Base-by-base conservation (phyloP, 495 filamentous ascomycete genomes). In the Penicillium subrubescens region DNA sequence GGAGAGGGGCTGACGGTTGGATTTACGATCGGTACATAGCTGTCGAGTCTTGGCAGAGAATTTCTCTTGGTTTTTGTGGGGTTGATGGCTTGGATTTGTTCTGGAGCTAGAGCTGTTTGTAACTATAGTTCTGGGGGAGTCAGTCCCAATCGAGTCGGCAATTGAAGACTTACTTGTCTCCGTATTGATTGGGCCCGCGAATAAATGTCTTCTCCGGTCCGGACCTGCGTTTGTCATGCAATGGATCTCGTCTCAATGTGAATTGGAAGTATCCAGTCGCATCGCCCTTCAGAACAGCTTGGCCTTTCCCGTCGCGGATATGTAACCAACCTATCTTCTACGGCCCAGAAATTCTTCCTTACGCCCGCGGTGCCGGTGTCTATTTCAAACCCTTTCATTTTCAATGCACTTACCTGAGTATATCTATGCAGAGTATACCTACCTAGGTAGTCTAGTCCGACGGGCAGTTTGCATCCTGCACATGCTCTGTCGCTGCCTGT, bases 1-100 rank as follows among this genome's bases (percentile, higher is more conserved):
- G 34, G 54, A 35, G 56, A 46, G 17, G 54, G 46, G 56, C 56
- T 54, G 17, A 23, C 37, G 23, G 56, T 58, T 31, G 25, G 2
- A 2, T 44, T 58, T 58, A 37, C 21, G 23, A 58, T 58, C 14
- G 19, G 44, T 19, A 39, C 3, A 1, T 37, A 14, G 35, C 55
- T 57, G 55, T 5, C 12, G 25, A 31, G 37, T 31, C 56, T 31
- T 44, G 56, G 56, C 56, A 25, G 14, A 41, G 15, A 14, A 17
- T 3, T 41, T 14, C 15, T 41, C 15, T 41, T 14, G 3, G 37
- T 15, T 15, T 41, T 41, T 17, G 39, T n/a, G 8, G 31, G 10
- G 37, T 33, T 23, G 50, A 53, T 3, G 23, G 25, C 14, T 21
- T 48, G 7, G 43, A 4, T 8, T 44, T 19, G 41, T n/a, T 19